Evolutionary conservation across 257 asterid species (phyloP), one percentile per base, ranked within the genome.

Genomic region (Solanum virginianum): DNA sequence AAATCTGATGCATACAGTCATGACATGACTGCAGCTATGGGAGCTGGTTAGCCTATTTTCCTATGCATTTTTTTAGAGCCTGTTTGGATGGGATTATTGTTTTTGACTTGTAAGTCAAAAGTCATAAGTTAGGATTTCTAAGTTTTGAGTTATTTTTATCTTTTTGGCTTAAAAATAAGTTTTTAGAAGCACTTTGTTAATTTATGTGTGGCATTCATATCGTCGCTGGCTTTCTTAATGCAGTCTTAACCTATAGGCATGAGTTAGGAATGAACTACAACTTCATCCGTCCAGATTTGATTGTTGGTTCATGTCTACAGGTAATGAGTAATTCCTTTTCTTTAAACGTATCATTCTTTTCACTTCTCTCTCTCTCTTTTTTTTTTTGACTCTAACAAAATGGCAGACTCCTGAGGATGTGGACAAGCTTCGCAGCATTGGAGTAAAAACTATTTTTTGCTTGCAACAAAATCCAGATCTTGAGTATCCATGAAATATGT

Each of bases 231-330:
- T 71, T 85, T 74, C 74, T 60, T 54, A 51, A 71, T 85, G 63
- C 93, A 96, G 99, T 89, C 47, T 92, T 96, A 87, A 94, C 97
- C 14, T 96, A 96, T 83, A 88, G 96, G 91, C 99, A 96, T 85
- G 98, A 96, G 88, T 95, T 95, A 83, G 99, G 99, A 83, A 94
- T 96, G 98, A 94, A 94, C 90, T 96, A 94, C 87, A 90, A 93
- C 91, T 96, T 96, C 91, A 94, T 95, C 89, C 94, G 88, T 17
- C 98, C 99, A n/a, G 98, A 94, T 89, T 86, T 96, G 89, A 93
- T 96, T 54, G 99, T 96, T 80, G 99, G 99, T 15, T 96, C 99
- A 83, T 96, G 99, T 89, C 89, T 94, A 77, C 99, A 95, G 98
- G 99, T 95, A 69, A 85, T 82, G 53, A 77, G 53, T 24, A 80